Evolutionary conservation across 768 basidiomycete species (phyloP), one percentile per base, ranked within the genome.

Genomic region (Daedaleopsis nitida): DNA sequence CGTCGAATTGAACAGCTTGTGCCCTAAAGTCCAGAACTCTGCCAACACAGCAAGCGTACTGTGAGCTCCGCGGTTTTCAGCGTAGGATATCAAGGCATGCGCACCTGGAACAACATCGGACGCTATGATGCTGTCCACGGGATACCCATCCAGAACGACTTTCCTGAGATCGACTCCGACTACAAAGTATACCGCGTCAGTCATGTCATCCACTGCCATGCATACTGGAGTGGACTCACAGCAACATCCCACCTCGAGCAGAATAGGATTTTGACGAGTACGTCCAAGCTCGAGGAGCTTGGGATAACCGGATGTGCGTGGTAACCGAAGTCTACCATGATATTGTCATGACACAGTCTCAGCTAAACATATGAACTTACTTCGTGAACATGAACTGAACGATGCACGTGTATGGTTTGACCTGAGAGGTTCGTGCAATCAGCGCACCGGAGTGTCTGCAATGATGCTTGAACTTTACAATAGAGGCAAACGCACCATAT

Each of bases 21-120:
- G 86, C 1, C 87, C 87, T 5, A 81, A 74, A 7, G 83, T 76
- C 86, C 86, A 88, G 63, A 86, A 84, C 9, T 73, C 86, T 87
- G 56, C 16, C 21, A 5, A 10, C 23, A n/a, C n/a, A n/a, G 32
- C 6, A 13, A 17, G 39, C 17, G 43, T 7, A 21, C n/a, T n/a
- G n/a, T n/a, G n/a, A n/a, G n/a, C n/a, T n/a, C n/a, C n/a, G n/a
- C n/a, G n/a, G n/a, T n/a, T n/a, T n/a, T n/a, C n/a, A n/a, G n/a
- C n/a, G n/a, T n/a, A n/a, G n/a, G n/a, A n/a, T n/a, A n/a, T n/a
- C n/a, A 3, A 27, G 17, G 37, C 37, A 5, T 14, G 37, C 0
- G 9, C 1, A 79, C 81, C 78, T 58, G 65, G 67, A n/a, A 67
- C 61, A 21, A 81, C 48, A 63, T 83, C 81, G 1, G 75, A 71